Evolutionary conservation across 2,329 filamentous ascomycete genomes (phyloP).

Genomic region (Sporothrix luriei): DNA sequence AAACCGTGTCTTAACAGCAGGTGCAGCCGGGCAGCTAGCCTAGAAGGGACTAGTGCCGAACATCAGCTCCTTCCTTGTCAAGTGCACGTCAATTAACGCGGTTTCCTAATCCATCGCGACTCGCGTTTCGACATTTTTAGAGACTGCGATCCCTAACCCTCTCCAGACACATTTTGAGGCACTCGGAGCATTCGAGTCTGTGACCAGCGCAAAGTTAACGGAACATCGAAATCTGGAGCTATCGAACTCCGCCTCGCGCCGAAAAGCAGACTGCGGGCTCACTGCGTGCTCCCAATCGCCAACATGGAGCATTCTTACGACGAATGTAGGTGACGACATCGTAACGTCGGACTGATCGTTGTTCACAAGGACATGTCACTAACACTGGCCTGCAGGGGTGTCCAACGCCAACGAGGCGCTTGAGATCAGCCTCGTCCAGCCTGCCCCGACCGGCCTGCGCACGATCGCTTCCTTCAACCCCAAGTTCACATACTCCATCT

Average conservation of each 20-base stretch:
- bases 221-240: background rate
- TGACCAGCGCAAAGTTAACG: background rate
- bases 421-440: slow-evolving; percentile 60
- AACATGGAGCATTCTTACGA: slow-evolving; percentile 34
- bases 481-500: slow-evolving; percentile 86
- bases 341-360: background rate
- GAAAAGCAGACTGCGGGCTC: background rate
- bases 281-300: background rate
- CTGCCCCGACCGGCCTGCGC: slow-evolving; percentile 54
- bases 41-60: background rate
- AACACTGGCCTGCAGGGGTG: slow-evolving; percentile 52
- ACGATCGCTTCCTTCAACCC: slow-evolving; percentile 74
- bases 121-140: slow-evolving; percentile 30
- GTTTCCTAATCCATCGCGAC: slow-evolving; percentile 31
- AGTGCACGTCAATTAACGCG: slow-evolving; percentile 32
- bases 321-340: slow-evolving; percentile 31
- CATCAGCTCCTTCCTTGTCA: slow-evolving; percentile 14
- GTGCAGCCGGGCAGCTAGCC: slow-evolving; percentile 5
- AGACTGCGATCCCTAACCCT: background rate
- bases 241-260: background rate
- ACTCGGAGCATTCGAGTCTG: too few species aligned
- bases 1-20: background rate
- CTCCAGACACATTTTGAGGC: background rate
- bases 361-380: background rate
- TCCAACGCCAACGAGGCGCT: slow-evolving; percentile 64